Conservation (phyloP, 306 rosid species). For the Chamaecrista fasciculata region DNA sequence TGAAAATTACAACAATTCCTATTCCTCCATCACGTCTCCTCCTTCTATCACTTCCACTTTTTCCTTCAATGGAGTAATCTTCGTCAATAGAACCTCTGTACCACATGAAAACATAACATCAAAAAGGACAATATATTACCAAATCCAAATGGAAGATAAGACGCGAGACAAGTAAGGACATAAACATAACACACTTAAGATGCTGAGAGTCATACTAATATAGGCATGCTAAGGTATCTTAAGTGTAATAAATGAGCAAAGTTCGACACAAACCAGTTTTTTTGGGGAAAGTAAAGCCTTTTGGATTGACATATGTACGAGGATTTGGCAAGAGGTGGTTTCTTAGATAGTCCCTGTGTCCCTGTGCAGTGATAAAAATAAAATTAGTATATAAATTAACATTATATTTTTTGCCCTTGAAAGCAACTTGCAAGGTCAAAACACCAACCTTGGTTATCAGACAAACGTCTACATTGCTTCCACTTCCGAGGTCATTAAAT, state of each 20-base stretch:
- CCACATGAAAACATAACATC: conserved; percentile 22
- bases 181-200: neutral
- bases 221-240: too few species aligned
- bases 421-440: conserved; percentile 21
- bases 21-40: conserved; percentile 94
- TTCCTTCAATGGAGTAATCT: conserved; percentile 71
- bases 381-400: conserved; percentile 12
- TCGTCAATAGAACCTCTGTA: conserved; percentile 84
- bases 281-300: conserved; percentile 64
- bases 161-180: neutral
- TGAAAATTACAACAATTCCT: too few species aligned
- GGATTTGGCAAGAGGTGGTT: conserved; percentile 85
- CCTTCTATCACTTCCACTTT: conserved; percentile 62
- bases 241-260: conserved; percentile 18
- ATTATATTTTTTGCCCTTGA: conserved; percentile 11
- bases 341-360: conserved; percentile 84
- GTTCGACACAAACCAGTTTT: conserved; percentile 62
- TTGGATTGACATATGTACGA: conserved; percentile 72
- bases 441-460: conserved; percentile 86
- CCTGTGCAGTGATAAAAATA: conserved; percentile 49
- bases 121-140: neutral
- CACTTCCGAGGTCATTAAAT: conserved; percentile 95
- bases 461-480: conserved; percentile 92
- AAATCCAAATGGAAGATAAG: neutral
- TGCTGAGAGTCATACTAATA: too few species aligned